Evolutionary conservation across 75 land plant genomes (phyloP).

Genomic region (Sequoia sempervirens): DNA sequence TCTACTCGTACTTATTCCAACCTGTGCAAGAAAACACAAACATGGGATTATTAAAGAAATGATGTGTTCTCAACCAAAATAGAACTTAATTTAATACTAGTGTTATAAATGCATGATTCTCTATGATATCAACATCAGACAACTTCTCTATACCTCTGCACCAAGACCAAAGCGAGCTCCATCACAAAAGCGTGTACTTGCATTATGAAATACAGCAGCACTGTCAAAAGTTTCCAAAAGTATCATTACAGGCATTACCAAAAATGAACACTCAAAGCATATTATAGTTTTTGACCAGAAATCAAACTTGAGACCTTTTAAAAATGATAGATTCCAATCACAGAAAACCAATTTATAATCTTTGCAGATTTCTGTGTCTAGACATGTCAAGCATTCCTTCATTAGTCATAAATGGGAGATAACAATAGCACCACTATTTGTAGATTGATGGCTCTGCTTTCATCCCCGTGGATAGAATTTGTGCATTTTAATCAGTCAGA

Average conservation of each 20-base stretch:
- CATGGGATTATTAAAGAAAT: neutral
- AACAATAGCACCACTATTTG: neutral
- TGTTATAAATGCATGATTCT: neutral
- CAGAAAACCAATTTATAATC: neutral
- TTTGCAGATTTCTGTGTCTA: neutral
- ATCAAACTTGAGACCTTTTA: neutral
- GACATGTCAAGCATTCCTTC: neutral
- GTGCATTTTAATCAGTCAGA: neutral
- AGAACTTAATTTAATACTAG: neutral
- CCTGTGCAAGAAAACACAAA: slow-evolving; percentile 46
- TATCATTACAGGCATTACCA: neutral
- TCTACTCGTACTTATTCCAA: slow-evolving; percentile 92
- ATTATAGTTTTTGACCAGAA: neutral
- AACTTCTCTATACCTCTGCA: slow-evolving; percentile 70
- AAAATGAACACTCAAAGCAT: neutral
- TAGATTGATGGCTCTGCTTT: neutral
- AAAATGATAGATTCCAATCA: neutral
- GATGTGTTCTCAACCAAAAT: neutral
- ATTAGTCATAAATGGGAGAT: neutral
- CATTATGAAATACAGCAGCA: slow-evolving; percentile 97
- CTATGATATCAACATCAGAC: neutral
- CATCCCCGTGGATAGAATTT: neutral
- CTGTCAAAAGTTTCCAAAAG: slow-evolving; percentile 29
- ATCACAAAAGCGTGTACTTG: slow-evolving; percentile 98
- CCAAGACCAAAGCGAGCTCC: slow-evolving; percentile 99